Evolutionary conservation across 768 basidiomycete genomes (phyloP).

Genomic region (Austroboletus festivus): DNA sequence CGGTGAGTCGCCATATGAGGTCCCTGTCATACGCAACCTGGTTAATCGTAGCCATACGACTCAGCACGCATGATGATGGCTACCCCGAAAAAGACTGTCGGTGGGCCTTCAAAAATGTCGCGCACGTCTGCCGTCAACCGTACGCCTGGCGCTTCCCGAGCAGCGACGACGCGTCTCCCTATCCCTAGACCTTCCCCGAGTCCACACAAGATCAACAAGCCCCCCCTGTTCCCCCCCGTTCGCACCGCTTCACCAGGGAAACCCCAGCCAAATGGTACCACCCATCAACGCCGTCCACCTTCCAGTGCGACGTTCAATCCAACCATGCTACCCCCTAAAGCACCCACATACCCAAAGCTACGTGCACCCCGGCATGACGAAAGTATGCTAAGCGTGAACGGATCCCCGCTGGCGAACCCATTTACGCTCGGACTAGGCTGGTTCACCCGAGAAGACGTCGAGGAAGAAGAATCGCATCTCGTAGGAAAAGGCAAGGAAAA

Average conservation of each 20-base stretch:
- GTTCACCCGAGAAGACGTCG: constrained; percentile 42
- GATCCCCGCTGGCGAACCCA: constrained; percentile 79
- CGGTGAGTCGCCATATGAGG: constrained; percentile 36
- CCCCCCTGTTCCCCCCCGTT: constrained; percentile 26
- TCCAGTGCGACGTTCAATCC: constrained; percentile 74
- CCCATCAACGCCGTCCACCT: constrained; percentile 38
- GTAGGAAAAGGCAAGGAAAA: constrained; percentile 25
- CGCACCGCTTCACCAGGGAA: constrained; percentile 49
- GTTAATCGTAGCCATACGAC: not conserved
- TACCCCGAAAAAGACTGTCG: constrained; percentile 41
- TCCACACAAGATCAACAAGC: not conserved
- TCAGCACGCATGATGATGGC: constrained; percentile 43
- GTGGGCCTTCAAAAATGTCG: constrained; percentile 44
- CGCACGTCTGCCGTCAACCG: constrained; percentile 41
- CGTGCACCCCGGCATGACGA: constrained; percentile 74
- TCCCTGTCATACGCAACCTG: too few species aligned
- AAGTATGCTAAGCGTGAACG: constrained; percentile 76
- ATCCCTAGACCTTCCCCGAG: constrained; percentile 13
- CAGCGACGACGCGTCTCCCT: constrained; percentile 25
- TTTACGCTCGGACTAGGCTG: constrained; percentile 63
- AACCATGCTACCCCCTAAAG: constrained; percentile 40
- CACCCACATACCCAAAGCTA: constrained; percentile 42
- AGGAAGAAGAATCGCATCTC: constrained; percentile 13
- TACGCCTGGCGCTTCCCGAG: constrained; percentile 39
- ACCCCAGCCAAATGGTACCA: constrained; percentile 7